These are phyloP conservation scores for Skeletonema marinoi DNA, from an alignment of 108 stramenopile genomes.

Conservation along the genomic window DNA sequence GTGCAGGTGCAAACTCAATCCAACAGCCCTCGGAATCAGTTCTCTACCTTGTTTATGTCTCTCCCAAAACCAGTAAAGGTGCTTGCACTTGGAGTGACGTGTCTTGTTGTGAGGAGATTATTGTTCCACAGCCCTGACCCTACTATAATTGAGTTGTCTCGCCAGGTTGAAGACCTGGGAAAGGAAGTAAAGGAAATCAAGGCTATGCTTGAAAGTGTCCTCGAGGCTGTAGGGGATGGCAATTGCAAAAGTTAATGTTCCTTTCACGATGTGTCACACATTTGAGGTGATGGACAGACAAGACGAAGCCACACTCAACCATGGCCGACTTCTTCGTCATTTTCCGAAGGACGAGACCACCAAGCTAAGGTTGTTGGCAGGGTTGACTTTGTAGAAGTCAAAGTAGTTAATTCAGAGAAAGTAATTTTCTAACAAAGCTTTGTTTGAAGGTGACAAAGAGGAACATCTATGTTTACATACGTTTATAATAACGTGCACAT, in stretches of 20 bases:
- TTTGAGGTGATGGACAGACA: too few relatives aligned
- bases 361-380: too few relatives aligned
- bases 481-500: not conserved
- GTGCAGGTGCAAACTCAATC: not conserved
- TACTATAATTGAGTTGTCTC: slow-evolving; percentile 8
- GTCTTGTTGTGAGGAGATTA: slow-evolving; percentile 2
- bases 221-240: not conserved
- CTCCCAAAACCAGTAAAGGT: not conserved
- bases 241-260: not conserved
- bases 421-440: not conserved
- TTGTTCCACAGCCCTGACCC: not conserved
- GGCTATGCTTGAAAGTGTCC: slow-evolving; percentile 18
- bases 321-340: too few relatives aligned
- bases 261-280: not conserved
- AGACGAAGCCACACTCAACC: too few relatives aligned
- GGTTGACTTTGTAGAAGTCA: too few relatives aligned
- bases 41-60: not conserved
- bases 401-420: too few relatives aligned
- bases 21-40: slow-evolving; percentile 1
- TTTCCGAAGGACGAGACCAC: too few relatives aligned
- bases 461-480: not conserved
- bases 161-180: slow-evolving; percentile 21
- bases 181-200: slow-evolving; percentile 26
- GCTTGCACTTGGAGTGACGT: slow-evolving; percentile 1
- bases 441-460: not conserved